Percentiles rank a stretch among this genome's conserved stretches.
Evolutionary conservation across 345 rosid genomes (phyloP).

Genomic region (Acer campestre): DNA sequence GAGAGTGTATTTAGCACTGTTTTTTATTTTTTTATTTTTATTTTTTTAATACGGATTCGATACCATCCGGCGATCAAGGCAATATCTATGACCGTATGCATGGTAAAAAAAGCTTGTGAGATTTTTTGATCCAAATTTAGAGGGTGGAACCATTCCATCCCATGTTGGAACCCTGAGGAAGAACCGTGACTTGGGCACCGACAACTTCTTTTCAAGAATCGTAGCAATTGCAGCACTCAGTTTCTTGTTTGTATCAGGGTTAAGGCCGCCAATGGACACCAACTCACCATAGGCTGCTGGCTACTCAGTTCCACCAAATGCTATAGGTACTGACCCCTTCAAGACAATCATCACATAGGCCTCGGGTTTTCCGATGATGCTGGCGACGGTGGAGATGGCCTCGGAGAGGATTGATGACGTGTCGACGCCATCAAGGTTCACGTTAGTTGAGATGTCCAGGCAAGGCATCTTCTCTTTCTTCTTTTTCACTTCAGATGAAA

Average conservation of each 20-base stretch:
- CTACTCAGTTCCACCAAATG: constrained; percentile 90
- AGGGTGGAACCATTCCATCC: constrained; percentile 97
- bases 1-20: too few species aligned
- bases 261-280: constrained; percentile 91
- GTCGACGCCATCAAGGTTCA: constrained; percentile 74
- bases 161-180: constrained; percentile 92
- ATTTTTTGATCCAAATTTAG: constrained; percentile 43
- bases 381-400: constrained; percentile 69
- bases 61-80: too few species aligned
- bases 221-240: constrained; percentile 76
- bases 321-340: constrained; percentile 94
- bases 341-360: constrained; percentile 91
- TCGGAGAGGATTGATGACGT: constrained; percentile 70
- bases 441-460: constrained; percentile 79
- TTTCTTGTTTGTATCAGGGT: constrained; percentile 81
- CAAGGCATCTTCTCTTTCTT: constrained; percentile 61
- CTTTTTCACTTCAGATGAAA: background rate
- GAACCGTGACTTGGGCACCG: constrained; percentile 81
- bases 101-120: constrained; percentile 2
- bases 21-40: too few species aligned
- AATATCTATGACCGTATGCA: too few species aligned
- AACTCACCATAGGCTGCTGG: constrained; percentile 95
- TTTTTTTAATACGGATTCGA: too few species aligned
- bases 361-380: constrained; percentile 81
- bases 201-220: constrained; percentile 77